These are phyloP conservation scores for Amoebophrya sp. DNA, from an alignment of 169 alveolate species.

Conservation along the genomic window DNA sequence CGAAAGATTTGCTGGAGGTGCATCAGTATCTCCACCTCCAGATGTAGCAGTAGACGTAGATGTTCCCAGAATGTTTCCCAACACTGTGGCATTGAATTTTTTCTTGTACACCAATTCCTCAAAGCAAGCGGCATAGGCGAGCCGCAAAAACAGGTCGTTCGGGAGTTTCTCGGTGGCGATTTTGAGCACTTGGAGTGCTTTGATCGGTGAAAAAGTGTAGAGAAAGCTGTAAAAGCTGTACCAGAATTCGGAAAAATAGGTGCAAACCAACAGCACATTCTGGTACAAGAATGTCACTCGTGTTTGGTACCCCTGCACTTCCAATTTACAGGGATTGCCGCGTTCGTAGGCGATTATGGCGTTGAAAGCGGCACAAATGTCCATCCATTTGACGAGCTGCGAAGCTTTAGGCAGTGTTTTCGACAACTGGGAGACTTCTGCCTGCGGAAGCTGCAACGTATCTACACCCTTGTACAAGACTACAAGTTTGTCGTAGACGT, in stretches of 20 bases:
- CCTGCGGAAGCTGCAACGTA: neutral
- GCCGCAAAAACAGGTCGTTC: neutral
- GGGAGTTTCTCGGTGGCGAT: conserved; percentile 1
- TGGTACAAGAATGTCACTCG: neutral
- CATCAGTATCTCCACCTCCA: no score
- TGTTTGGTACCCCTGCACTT: neutral
- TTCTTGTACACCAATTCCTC: conserved; percentile 13
- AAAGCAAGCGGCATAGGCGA: neutral
- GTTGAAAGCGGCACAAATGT: neutral
- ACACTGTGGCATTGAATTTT: neutral
- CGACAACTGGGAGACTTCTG: neutral
- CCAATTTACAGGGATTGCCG: neutral
- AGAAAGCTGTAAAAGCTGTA: neutral
- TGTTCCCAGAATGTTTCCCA: no score
- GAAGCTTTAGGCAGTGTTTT: neutral
- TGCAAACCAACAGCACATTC: neutral
- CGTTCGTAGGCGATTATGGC: neutral
- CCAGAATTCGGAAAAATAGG: neutral
- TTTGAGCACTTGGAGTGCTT: neutral
- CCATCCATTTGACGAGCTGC: neutral
- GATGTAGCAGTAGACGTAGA: no score
- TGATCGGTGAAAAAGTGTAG: neutral
- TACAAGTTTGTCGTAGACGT: neutral
- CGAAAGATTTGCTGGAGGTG: no score
- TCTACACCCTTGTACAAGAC: neutral